Percentiles rank a stretch among this genome's conserved stretches.
phyloP scores from a whole-genome alignment of 2,329 filamentous ascomycete species.

The Macrophomina pseudophaseolina region DNA sequence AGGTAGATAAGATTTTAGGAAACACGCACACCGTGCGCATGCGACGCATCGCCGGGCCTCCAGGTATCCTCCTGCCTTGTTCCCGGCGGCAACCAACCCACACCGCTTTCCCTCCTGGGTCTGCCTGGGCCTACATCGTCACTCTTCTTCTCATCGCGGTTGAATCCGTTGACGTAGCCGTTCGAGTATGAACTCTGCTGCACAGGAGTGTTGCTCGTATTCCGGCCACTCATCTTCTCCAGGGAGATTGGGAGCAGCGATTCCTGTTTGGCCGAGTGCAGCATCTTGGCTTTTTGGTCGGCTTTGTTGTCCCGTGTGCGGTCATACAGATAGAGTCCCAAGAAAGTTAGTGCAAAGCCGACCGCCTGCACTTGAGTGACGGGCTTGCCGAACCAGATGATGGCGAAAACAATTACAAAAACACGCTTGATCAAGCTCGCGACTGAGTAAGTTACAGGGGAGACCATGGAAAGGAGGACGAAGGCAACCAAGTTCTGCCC shows the following conservation, averaged over 20 bases:
- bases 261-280: conserved; percentile 66
- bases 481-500: conserved; percentile 96
- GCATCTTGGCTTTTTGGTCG: conserved; percentile 72
- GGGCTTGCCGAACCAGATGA: conserved; percentile 92
- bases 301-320: conserved; percentile 88
- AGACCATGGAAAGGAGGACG: conserved; percentile 87
- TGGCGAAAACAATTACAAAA: conserved; percentile 92
- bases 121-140: conserved; percentile 56
- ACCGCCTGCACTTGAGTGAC: conserved; percentile 82
- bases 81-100: conserved; percentile 72
- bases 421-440: conserved; percentile 96
- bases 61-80: conserved; percentile 89
- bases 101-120: conserved; percentile 46
- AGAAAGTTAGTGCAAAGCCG: conserved; percentile 86
- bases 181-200: conserved; percentile 22
- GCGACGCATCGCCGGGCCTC: conserved; percentile 41
- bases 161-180: conserved; percentile 29
- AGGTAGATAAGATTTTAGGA: conserved; percentile 1
- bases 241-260: conserved; percentile 64
- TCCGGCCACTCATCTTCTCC: conserved; percentile 23
- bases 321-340: conserved; percentile 95
- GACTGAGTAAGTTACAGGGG: conserved; percentile 95
- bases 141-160: conserved; percentile 60
- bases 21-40: conserved; percentile 24
- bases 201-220: conserved; percentile 2